Evolutionary conservation across 192 early-diverging fungal species (phyloP).

Genomic region (Umbelopsis sp.): DNA sequence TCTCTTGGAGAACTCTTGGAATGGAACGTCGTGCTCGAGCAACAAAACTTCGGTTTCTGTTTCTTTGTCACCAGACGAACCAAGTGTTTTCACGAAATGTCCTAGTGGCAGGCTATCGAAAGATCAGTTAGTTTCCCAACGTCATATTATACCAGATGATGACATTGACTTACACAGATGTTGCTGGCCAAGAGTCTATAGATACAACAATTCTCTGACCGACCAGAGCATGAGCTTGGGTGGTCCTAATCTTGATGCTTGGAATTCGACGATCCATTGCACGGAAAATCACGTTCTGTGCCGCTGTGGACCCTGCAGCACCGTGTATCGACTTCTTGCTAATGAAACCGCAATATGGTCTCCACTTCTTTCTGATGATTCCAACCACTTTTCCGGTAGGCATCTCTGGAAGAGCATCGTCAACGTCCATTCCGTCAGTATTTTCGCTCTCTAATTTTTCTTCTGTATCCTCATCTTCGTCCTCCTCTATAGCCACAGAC

Average conservation of each 20-base stretch:
- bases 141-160: background rate
- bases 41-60: constrained; percentile 97
- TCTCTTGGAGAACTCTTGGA: constrained; percentile 87
- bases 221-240: constrained; percentile 77
- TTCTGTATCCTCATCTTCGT: constrained; percentile 61
- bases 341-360: constrained; percentile 91
- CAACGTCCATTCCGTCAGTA: constrained; percentile 64
- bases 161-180: constrained; percentile 56
- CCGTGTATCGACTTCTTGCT: constrained; percentile 67
- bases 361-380: constrained; percentile 94
- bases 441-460: constrained; percentile 49
- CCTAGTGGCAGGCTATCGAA: constrained; percentile 69
- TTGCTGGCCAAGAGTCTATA: constrained; percentile 88
- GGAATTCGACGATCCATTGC: constrained; percentile 95
- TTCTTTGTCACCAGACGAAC: constrained; percentile 90
- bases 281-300: constrained; percentile 79
- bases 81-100: constrained; percentile 90
- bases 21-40: constrained; percentile 96
- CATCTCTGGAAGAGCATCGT: constrained; percentile 40
- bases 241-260: constrained; percentile 89
- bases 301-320: constrained; percentile 55
- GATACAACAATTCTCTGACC: constrained; percentile 91
- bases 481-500: constrained; percentile 74
- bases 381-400: constrained; percentile 92
- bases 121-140: background rate